Percentiles rank a stretch among this genome's conserved stretches.
Evolutionary conservation across 352 stramenopile species (phyloP).

Genomic region (Phytophthora boehmeriae): DNA sequence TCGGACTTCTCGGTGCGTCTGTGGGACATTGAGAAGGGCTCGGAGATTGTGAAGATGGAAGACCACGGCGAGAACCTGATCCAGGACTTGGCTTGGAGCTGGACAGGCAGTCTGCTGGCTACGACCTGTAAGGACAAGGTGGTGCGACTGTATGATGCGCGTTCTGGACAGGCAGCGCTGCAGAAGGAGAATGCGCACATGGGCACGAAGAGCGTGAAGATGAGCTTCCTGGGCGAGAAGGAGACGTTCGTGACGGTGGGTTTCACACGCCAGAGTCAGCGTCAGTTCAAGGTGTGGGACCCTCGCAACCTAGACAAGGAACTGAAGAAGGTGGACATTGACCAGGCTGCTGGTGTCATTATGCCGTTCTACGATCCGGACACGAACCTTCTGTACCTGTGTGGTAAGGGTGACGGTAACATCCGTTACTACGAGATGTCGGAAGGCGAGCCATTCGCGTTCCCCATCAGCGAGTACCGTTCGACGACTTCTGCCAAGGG

Average conservation of each 20-base stretch:
- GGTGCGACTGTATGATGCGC: conserved; percentile 96
- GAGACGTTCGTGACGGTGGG: conserved; percentile 97
- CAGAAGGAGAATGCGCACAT: conserved; percentile 95
- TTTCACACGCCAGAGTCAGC: conserved; percentile 96
- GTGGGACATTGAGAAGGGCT: conserved; percentile 98
- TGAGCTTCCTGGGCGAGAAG: conserved; percentile 95
- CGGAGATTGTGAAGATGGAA: conserved; percentile 90
- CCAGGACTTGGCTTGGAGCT: conserved; percentile 99
- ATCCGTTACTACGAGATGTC: conserved; percentile 99
- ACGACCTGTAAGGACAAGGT: conserved; percentile 99
- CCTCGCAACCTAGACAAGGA: conserved; percentile 91
- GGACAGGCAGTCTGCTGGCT: conserved; percentile 93
- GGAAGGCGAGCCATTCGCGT: conserved; percentile 93
- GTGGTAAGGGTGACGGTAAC: conserved; percentile 98
- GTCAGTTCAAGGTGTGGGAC: conserved; percentile 92
- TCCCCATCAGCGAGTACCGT: conserved; percentile 95
- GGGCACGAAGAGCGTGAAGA: conserved; percentile 98
- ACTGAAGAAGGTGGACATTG: conserved; percentile 95
- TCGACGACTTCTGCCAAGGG: conserved; percentile 96
- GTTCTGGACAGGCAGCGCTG: conserved; percentile 75
- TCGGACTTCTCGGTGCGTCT: conserved; percentile 97
- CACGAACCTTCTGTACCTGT: conserved; percentile 98
- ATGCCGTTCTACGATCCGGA: conserved; percentile 99
- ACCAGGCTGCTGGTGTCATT: conserved; percentile 98
- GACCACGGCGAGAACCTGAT: conserved; percentile 91